A percentile compares a stretch with the other conserved stretches of the same genome.
Evolutionary conservation across 2,329 filamentous ascomycete genomes (phyloP).

Genomic region (Penicillium sp.): DNA sequence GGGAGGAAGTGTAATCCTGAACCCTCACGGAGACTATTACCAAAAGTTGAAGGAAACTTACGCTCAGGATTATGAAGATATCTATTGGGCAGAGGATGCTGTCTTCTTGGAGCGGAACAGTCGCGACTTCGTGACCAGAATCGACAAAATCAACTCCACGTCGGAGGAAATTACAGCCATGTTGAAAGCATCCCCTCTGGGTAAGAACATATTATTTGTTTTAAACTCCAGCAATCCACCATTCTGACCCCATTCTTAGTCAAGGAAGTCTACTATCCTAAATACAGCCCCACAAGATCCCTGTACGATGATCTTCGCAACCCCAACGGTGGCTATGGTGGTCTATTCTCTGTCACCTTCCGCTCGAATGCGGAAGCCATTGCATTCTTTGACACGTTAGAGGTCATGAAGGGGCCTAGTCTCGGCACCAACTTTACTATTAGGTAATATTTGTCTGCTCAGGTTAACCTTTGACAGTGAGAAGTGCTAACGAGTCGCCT

Average conservation of each 20-base stretch:
- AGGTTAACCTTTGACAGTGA: background rate
- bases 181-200: conserved; percentile 57
- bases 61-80: conserved; percentile 72
- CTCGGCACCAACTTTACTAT: conserved; percentile 96
- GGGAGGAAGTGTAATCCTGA: conserved; percentile 73
- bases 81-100: conserved; percentile 90
- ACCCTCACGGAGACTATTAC: conserved; percentile 71
- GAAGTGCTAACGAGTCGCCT: background rate
- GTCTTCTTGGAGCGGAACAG: conserved; percentile 97
- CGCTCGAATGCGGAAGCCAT: conserved; percentile 67
- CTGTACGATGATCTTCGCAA: conserved; percentile 79
- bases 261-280: conserved; percentile 83
- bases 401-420: conserved; percentile 90
- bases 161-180: conserved; percentile 79
- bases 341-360: conserved; percentile 82
- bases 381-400: conserved; percentile 79
- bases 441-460: conserved; percentile 44
- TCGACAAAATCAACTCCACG: conserved; percentile 80
- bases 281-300: conserved; percentile 65
- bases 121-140: conserved; percentile 80
- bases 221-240: background rate
- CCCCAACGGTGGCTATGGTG: conserved; percentile 79
- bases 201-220: conserved; percentile 35
- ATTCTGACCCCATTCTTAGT: conserved; percentile 47
- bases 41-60: conserved; percentile 65